Conservation (phyloP, 1,284 basidiomycete species). For the Lentinula novae-zelandiae region DNA sequence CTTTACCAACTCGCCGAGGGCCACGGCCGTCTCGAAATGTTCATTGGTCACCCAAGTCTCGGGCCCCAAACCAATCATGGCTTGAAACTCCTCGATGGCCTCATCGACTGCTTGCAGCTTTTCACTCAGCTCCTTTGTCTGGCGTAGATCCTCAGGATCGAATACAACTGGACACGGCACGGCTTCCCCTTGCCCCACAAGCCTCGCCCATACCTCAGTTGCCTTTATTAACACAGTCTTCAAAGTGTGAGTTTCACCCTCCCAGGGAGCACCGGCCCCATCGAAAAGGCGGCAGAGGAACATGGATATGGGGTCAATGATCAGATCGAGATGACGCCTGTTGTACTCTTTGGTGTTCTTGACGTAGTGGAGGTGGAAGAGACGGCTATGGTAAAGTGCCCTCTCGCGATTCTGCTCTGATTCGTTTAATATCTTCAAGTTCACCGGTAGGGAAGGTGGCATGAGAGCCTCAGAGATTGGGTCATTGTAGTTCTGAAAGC, state of each 20-base stretch:
- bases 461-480: slow-evolving; percentile 25
- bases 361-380: slow-evolving; percentile 29
- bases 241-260: slow-evolving; percentile 32
- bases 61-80: slow-evolving; percentile 12
- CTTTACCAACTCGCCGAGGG: slow-evolving; percentile 24
- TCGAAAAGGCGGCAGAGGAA: slow-evolving; percentile 29
- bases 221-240: slow-evolving; percentile 29
- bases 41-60: slow-evolving; percentile 30
- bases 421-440: slow-evolving; percentile 22
- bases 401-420: slow-evolving; percentile 18
- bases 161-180: slow-evolving; percentile 34
- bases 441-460: slow-evolving; percentile 31
- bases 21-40: slow-evolving; percentile 28
- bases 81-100: slow-evolving; percentile 19
- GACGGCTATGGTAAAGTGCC: slow-evolving; percentile 27
- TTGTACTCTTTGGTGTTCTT: slow-evolving; percentile 30
- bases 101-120: slow-evolving; percentile 21
- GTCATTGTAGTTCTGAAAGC: slow-evolving; percentile 35
- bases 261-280: slow-evolving; percentile 26
- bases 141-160: slow-evolving; percentile 28
- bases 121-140: slow-evolving; percentile 27
- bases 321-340: slow-evolving; percentile 25
- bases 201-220: slow-evolving; percentile 26
- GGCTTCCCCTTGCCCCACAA: slow-evolving; percentile 22
- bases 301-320: slow-evolving; percentile 23